A percentile compares a stretch with the other conserved stretches of the same genome.
Evolutionary conservation across 2,329 filamentous ascomycete genomes (phyloP).

Genomic region (Venturia oleaginea): DNA sequence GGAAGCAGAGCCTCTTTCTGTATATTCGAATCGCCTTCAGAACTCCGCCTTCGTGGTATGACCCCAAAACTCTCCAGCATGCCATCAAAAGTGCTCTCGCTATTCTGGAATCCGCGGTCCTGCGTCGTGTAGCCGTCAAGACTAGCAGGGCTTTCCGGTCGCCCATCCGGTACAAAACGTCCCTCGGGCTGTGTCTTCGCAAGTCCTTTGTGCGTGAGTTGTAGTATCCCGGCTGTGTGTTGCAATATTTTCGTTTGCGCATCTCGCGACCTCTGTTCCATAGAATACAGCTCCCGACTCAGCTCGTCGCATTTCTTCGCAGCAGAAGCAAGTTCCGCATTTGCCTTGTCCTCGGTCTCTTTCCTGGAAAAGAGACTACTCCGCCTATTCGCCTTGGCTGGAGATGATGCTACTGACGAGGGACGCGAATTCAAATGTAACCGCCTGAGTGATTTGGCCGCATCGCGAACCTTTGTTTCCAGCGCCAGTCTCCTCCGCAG

Average conservation of each 20-base stretch:
- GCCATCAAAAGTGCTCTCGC: constrained; percentile 41
- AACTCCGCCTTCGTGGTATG: not conserved
- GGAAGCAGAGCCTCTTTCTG: not conserved
- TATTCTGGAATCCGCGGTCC: constrained; percentile 1
- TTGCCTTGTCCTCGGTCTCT: constrained; percentile 43
- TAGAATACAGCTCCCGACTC: constrained; percentile 65
- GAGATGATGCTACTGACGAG: constrained; percentile 41
- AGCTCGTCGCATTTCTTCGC: constrained; percentile 80
- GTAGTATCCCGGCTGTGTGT: constrained; percentile 86
- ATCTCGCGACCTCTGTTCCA: constrained; percentile 69
- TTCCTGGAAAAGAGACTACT: constrained; percentile 24
- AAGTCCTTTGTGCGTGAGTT: constrained; percentile 62
- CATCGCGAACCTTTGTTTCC: constrained; percentile 90
- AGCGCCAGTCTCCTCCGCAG: constrained; percentile 75
- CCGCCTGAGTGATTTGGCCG: constrained; percentile 74
- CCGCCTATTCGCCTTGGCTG: constrained; percentile 26
- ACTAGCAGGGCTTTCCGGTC: constrained; percentile 69
- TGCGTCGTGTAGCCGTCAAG: constrained; percentile 39
- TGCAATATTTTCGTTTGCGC: constrained; percentile 69
- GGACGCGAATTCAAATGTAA: constrained; percentile 57
- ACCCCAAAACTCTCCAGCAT: constrained; percentile 23
- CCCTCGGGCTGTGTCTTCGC: not conserved
- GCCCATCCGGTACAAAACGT: constrained; percentile 17
- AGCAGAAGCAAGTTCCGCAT: constrained; percentile 64
- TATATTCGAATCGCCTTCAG: constrained; percentile 19